phyloP scores from a whole-genome alignment of 352 stramenopile species.

The Halophytophthora polymorphica region DNA sequence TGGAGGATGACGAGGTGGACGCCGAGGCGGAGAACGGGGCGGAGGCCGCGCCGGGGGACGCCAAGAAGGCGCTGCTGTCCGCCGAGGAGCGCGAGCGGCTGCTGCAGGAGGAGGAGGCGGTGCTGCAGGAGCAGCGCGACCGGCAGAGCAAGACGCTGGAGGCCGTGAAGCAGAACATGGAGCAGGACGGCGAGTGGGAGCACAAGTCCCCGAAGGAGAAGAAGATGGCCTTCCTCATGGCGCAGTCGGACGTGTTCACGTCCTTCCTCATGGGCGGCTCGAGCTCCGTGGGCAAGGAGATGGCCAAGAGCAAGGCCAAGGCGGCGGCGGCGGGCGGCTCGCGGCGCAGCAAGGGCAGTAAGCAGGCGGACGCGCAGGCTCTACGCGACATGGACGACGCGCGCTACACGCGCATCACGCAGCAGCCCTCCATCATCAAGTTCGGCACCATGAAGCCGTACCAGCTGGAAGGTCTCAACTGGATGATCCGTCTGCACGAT shows the following conservation, averaged over 20 bases:
- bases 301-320: conserved; percentile 49
- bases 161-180: conserved; percentile 57
- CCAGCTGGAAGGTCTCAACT: conserved; percentile 86
- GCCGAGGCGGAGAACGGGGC: conserved; percentile 11
- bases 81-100: conserved; percentile 57
- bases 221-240: conserved; percentile 88
- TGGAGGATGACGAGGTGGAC: conserved; percentile 5
- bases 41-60: conserved; percentile 19
- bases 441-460: conserved; percentile 89
- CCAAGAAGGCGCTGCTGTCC: conserved; percentile 42
- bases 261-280: conserved; percentile 85
- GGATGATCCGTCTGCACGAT: conserved; percentile 93
- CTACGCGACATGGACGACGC: conserved; percentile 79
- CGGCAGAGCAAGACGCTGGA: conserved; percentile 73
- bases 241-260: conserved; percentile 86
- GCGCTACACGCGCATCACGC: conserved; percentile 75
- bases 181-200: conserved; percentile 46
- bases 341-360: conserved; percentile 59
- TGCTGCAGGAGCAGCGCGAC: conserved; percentile 75
- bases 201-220: conserved; percentile 55
- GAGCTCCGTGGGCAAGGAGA: conserved; percentile 72
- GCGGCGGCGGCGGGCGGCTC: conserved; percentile 38
- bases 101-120: conserved; percentile 60
- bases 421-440: conserved; percentile 80
- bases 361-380: conserved; percentile 67